These are phyloP conservation scores for Russula lepida DNA, from an alignment of 768 basidiomycete species.

Conservation along the genomic window DNA sequence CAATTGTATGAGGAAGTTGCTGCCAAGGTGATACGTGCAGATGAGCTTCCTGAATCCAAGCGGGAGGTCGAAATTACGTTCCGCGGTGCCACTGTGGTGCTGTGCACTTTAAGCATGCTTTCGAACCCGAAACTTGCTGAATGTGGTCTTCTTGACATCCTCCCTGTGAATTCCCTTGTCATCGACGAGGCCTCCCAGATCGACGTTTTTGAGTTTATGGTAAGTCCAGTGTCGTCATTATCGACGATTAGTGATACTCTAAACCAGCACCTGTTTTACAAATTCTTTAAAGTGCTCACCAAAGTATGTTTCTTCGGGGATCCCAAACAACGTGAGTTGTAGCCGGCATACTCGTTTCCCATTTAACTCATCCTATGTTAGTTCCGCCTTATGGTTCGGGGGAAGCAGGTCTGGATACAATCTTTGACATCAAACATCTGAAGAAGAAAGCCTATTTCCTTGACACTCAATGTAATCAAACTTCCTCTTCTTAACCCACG, in stretches of 20 bases:
- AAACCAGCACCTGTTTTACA: conserved; percentile 37
- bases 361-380: conserved; percentile 19
- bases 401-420: conserved; percentile 33
- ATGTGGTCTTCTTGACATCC: conserved; percentile 28
- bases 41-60: conserved; percentile 30
- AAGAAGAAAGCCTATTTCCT: conserved; percentile 32
- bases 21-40: conserved; percentile 33
- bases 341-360: neutral
- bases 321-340: conserved; percentile 40
- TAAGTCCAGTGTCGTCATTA: conserved; percentile 19
- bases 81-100: conserved; percentile 29
- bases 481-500: neutral
- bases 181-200: conserved; percentile 53
- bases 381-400: conserved; percentile 47
- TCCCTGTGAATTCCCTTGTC: conserved; percentile 41
- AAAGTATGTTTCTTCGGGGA: conserved; percentile 49
- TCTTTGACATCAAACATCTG: conserved; percentile 41
- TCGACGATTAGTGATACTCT: neutral
- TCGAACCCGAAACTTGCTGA: conserved; percentile 36
- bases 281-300: conserved; percentile 30
- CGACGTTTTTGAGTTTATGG: conserved; percentile 41
- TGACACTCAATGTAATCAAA: conserved; percentile 37
- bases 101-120: conserved; percentile 45
- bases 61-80: conserved; percentile 26
- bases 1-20: conserved; percentile 35